Conservation (phyloP, 768 basidiomycete species). For the Boletus tomentosulus region DNA sequence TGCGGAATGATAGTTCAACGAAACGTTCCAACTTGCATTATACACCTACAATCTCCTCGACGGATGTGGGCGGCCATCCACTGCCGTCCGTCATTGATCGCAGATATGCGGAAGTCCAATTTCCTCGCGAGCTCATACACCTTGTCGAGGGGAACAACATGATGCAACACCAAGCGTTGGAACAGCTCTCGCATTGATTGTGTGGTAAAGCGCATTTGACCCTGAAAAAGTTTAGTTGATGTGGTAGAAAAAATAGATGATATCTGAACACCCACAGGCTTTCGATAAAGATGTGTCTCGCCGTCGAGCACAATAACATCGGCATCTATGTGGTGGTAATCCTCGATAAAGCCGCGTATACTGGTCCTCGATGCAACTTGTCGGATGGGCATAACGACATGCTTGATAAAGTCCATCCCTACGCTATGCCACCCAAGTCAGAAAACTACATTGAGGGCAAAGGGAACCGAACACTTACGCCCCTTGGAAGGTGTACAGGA, state of each 20-base stretch:
- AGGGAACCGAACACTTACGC: constrained; percentile 30
- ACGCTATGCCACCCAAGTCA: constrained; percentile 21
- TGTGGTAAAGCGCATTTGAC: constrained; percentile 26
- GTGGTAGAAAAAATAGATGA: not conserved
- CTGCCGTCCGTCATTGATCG: constrained; percentile 23
- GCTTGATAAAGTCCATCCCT: constrained; percentile 39
- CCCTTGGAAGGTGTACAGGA: constrained; percentile 38
- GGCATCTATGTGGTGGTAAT: constrained; percentile 30
- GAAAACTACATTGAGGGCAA: not conserved
- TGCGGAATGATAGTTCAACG: constrained; percentile 5
- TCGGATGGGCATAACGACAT: constrained; percentile 32
- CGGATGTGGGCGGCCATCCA: constrained; percentile 39
- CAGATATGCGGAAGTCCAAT: constrained; percentile 21
- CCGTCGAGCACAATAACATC: constrained; percentile 39
- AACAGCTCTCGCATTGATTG: constrained; percentile 15
- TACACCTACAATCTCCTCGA: constrained; percentile 35
- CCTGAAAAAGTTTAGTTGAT: constrained; percentile 11
- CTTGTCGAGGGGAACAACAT: constrained; percentile 21
- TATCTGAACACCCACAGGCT: constrained; percentile 15
- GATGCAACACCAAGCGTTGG: constrained; percentile 22
- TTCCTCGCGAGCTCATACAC: constrained; percentile 24
- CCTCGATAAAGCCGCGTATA: constrained; percentile 38
- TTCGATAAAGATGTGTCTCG: constrained; percentile 33
- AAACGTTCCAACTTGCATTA: too few relatives aligned
- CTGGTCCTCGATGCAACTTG: constrained; percentile 31